phyloP scores from a whole-genome alignment of 2,329 filamentous ascomycete genomes.

The Ophidiomyces ophidiicola region DNA sequence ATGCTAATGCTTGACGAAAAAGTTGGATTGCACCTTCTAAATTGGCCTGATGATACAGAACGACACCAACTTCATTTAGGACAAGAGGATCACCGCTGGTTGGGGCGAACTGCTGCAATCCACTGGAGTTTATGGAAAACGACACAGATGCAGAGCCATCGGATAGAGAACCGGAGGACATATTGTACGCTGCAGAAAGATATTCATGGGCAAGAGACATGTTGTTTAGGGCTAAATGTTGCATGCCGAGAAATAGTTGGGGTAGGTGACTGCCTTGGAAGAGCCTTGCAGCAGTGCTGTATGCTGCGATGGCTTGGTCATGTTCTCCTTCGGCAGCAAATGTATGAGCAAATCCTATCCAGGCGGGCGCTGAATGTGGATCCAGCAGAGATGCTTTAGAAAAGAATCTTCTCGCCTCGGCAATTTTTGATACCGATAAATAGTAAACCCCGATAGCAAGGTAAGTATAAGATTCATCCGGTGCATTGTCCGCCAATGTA shows the following conservation, averaged over 20 bases:
- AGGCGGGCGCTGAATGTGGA: constrained; percentile 89
- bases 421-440: constrained; percentile 73
- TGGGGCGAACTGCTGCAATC: constrained; percentile 48
- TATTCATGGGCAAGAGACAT: constrained; percentile 91
- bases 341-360: constrained; percentile 98
- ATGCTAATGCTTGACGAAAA: constrained; percentile 63
- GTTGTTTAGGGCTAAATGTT: constrained; percentile 91
- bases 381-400: constrained; percentile 97
- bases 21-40: constrained; percentile 62
- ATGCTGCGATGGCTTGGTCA: constrained; percentile 94
- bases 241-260: constrained; percentile 94
- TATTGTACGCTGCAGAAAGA: constrained; percentile 70
- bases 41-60: constrained; percentile 84
- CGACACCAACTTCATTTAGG: constrained; percentile 88
- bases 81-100: constrained; percentile 61
- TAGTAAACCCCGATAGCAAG: constrained; percentile 94
- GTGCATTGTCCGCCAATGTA: constrained; percentile 81
- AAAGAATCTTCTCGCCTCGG: constrained; percentile 89
- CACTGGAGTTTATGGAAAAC: constrained; percentile 18
- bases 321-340: constrained; percentile 96
- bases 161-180: constrained; percentile 33
- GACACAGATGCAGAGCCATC: constrained; percentile 17
- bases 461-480: constrained; percentile 83
- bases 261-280: constrained; percentile 97
- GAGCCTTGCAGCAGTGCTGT: constrained; percentile 83